Evolutionary conservation across 2,329 filamentous ascomycete species (phyloP).

Genomic region (Amesomyces nigricolor): DNA sequence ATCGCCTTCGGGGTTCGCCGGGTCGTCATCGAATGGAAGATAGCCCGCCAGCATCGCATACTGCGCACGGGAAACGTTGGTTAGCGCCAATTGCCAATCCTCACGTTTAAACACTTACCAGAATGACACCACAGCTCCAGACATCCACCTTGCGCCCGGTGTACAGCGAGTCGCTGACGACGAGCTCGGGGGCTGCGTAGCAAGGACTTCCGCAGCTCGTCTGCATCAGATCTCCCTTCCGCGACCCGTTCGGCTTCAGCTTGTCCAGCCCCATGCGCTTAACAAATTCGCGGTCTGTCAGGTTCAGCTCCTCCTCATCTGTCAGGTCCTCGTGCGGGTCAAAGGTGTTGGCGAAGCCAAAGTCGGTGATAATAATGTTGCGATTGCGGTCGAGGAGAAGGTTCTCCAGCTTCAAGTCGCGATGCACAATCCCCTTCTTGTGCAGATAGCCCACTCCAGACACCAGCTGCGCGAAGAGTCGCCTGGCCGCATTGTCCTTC

Average conservation of each 20-base stretch:
- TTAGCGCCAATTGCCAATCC: background rate
- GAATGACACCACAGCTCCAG: conserved; percentile 97
- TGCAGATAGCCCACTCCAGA: conserved; percentile 96
- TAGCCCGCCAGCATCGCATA: conserved; percentile 99
- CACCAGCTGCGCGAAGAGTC: conserved; percentile 89
- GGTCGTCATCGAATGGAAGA: conserved; percentile 95
- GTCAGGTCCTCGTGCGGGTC: conserved; percentile 80
- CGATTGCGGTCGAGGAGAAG: conserved; percentile 89
- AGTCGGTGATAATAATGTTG: conserved; percentile 99
- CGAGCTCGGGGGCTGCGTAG: conserved; percentile 92
- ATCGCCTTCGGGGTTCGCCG: conserved; percentile 95
- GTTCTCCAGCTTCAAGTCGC: conserved; percentile 95
- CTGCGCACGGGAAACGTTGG: conserved; percentile 40
- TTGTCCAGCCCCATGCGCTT: conserved; percentile 82
- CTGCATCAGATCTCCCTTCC: conserved; percentile 94
- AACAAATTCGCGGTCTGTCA: conserved; percentile 82
- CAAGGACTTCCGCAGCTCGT: conserved; percentile 98
- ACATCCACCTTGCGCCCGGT: conserved; percentile 97
- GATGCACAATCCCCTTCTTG: conserved; percentile 97
- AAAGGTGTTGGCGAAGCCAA: conserved; percentile 98
- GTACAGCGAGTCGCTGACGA: conserved; percentile 95
- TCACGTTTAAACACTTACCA: conserved; percentile 57
- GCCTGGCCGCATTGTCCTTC: conserved; percentile 84
- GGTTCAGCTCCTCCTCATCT: conserved; percentile 83
- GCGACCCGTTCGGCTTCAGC: conserved; percentile 64